A percentile compares a stretch with the other conserved stretches of the same genome.
Evolutionary conservation across 345 rosid species (phyloP).

Genomic region (Stellera chamaejasme): DNA sequence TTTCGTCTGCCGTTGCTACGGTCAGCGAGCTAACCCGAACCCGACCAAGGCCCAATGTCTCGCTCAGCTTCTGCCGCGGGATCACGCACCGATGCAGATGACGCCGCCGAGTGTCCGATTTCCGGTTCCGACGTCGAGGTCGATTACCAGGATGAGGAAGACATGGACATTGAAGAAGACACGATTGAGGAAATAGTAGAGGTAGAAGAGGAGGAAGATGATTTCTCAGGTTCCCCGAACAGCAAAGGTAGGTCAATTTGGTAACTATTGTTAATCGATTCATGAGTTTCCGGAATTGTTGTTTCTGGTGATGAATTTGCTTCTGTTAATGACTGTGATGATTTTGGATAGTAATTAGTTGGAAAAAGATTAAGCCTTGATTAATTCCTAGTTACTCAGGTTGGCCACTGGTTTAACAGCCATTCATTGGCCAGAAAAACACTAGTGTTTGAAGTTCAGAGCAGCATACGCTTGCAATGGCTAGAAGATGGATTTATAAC

Average conservation of each 20-base stretch:
- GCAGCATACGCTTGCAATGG: no score
- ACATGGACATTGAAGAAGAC: slow-evolving; percentile 7
- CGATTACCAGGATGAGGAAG: slow-evolving; percentile 3
- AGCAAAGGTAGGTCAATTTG: slow-evolving; percentile 5
- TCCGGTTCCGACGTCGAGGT: slow-evolving; percentile 6
- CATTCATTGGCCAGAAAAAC: not conserved
- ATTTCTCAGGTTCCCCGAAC: slow-evolving; percentile 7
- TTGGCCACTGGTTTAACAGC: no score
- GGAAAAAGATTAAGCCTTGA: not conserved
- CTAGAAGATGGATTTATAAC: no score
- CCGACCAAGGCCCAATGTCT: slow-evolving; percentile 14
- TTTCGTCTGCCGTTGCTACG: no score
- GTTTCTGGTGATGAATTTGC: not conserved
- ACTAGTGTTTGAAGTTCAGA: no score
- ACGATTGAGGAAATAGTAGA: not conserved
- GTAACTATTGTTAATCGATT: not conserved
- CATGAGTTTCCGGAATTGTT: not conserved
- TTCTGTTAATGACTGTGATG: slow-evolving; percentile 1
- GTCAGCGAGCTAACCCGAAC: not conserved
- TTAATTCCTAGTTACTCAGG: no score
- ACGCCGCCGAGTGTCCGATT: slow-evolving; percentile 2
- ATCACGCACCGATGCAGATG: slow-evolving; percentile 4
- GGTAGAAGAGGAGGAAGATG: slow-evolving; percentile 13
- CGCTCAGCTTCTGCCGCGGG: slow-evolving; percentile 11
- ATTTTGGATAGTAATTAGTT: not conserved